A percentile compares a stretch with the other conserved stretches of the same genome.
phyloP scores from a whole-genome alignment of 257 asterid species.

The Lithospermum erythrorhizon region DNA sequence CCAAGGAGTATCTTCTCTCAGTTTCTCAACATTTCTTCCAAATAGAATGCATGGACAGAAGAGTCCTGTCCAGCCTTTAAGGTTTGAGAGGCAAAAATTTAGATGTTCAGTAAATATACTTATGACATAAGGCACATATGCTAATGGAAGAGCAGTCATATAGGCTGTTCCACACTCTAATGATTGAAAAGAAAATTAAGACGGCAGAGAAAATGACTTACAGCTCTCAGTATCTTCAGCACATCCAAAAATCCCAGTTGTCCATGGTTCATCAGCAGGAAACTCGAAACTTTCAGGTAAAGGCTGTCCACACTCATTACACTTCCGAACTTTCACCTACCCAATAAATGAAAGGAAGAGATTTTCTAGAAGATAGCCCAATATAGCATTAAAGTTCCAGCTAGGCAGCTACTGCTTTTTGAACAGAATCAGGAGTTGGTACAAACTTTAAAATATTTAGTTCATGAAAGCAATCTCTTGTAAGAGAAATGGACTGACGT shows the following conservation, averaged over 20 bases:
- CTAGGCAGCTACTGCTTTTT: background rate
- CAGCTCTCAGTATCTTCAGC: slow-evolving; percentile 80
- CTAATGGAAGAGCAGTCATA: background rate
- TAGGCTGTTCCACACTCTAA: background rate
- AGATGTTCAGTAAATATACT: background rate
- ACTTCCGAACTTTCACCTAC: slow-evolving; percentile 73
- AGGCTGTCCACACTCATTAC: slow-evolving; percentile 93
- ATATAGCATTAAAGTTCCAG: background rate
- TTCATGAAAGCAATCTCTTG: background rate
- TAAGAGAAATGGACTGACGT: too few species aligned
- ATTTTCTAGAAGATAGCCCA: slow-evolving; percentile 1
- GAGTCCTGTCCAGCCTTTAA: slow-evolving; percentile 77
- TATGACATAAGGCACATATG: background rate
- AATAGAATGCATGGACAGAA: slow-evolving; percentile 92
- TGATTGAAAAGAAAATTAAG: background rate
- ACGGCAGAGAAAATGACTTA: slow-evolving; percentile 26
- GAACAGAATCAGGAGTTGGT: too few species aligned
- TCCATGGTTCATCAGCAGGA: slow-evolving; percentile 97
- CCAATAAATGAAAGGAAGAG: slow-evolving; percentile 16
- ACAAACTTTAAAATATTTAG: too few species aligned
- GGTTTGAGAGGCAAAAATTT: slow-evolving; percentile 8
- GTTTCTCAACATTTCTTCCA: slow-evolving; percentile 71
- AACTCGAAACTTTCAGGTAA: slow-evolving; percentile 93
- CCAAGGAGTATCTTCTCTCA: slow-evolving; percentile 89
- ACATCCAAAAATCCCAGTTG: slow-evolving; percentile 79